A percentile compares a stretch with the other conserved stretches of the same genome.
Conservation (phyloP, 768 basidiomycete species). For the Suillus americanus region DNA sequence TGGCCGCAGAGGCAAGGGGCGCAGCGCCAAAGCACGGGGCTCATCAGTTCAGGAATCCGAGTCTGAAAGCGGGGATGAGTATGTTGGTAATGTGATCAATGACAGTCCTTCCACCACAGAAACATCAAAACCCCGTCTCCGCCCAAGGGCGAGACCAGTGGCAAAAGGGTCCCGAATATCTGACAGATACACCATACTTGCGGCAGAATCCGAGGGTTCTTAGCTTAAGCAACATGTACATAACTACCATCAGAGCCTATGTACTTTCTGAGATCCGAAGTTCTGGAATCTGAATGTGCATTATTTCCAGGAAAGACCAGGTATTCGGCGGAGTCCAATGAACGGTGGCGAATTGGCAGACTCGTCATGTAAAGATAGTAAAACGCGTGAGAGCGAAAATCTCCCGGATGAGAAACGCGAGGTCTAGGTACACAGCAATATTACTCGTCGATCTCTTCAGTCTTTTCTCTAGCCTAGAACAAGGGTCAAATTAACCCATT, state of each 20-base stretch:
- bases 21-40: neutral
- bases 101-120: constrained; percentile 1
- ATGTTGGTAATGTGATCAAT: constrained; percentile 13
- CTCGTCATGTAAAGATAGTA: neutral
- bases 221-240: constrained; percentile 2
- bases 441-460: constrained; percentile 32
- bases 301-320: neutral
- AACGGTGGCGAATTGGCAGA: neutral
- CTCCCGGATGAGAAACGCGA: constrained; percentile 2
- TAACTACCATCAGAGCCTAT: neutral
- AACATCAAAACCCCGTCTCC: constrained; percentile 31
- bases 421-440: constrained; percentile 17
- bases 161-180: constrained; percentile 5
- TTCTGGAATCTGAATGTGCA: neutral
- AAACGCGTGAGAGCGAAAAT: neutral
- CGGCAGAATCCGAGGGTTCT: constrained; percentile 5
- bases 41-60: constrained; percentile 5
- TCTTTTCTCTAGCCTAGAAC: constrained; percentile 38
- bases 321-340: neutral
- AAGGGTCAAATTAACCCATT: neutral
- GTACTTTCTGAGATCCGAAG: neutral
- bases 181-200: constrained; percentile 4
- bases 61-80: constrained; percentile 22
- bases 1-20: constrained; percentile 2
- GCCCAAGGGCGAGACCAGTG: constrained; percentile 42